phyloP scores from a whole-genome alignment of 305 asterid genomes.

The Fraxinus floribunda region DNA sequence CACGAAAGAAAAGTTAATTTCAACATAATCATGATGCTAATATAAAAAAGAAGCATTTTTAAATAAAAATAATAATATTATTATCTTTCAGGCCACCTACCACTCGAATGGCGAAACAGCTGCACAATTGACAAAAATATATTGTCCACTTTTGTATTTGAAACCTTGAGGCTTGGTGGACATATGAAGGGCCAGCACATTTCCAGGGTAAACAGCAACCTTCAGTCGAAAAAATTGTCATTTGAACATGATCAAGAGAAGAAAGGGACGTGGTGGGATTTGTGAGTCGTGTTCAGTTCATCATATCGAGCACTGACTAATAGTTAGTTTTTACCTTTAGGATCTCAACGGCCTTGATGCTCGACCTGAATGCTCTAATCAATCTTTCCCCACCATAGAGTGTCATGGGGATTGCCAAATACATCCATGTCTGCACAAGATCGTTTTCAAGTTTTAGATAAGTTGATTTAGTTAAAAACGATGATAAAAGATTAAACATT shows the following conservation, averaged over 20 bases:
- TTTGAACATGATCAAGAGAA: not conserved
- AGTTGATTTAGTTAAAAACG: not conserved
- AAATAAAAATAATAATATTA: not conserved
- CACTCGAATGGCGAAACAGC: slow-evolving; percentile 89
- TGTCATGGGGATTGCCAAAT: slow-evolving; percentile 53
- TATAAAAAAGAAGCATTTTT: not conserved
- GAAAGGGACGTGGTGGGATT: not conserved
- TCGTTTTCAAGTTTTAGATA: not conserved
- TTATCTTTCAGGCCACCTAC: slow-evolving; percentile 29
- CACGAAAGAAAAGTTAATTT: slow-evolving; percentile 15
- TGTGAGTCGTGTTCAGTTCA: not conserved
- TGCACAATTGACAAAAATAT: slow-evolving; percentile 81
- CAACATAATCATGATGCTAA: not conserved
- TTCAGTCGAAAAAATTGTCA: slow-evolving; percentile 16
- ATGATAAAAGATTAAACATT: not conserved
- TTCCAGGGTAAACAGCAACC: slow-evolving; percentile 89
- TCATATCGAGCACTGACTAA: not conserved
- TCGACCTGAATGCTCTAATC: slow-evolving; percentile 67
- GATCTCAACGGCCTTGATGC: slow-evolving; percentile 68
- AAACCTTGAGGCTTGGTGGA: slow-evolving; percentile 88
- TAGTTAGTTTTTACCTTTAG: slow-evolving; percentile 48
- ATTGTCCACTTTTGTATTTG: slow-evolving; percentile 84
- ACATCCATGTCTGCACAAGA: slow-evolving; percentile 75
- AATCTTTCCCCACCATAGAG: slow-evolving; percentile 70
- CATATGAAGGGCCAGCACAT: slow-evolving; percentile 81